Conservation (phyloP, 139 green algal genomes). For the Coelastrella sp. region DNA sequence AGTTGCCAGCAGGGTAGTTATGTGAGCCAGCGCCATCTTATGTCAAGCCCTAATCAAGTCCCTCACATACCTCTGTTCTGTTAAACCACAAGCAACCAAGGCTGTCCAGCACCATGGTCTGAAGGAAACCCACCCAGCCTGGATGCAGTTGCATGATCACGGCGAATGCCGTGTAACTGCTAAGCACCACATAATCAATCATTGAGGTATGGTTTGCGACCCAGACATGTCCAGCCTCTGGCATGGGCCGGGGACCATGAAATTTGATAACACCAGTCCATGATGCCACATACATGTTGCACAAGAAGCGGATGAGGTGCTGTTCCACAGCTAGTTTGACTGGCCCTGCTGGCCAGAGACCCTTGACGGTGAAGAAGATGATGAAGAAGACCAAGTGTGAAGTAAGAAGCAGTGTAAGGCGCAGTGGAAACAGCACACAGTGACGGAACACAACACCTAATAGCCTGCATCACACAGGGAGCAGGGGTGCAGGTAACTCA, state of each 20-base stretch:
- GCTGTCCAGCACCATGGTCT: conserved; percentile 86
- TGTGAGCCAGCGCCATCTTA: too few relatives aligned
- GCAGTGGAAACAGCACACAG: conserved; percentile 67
- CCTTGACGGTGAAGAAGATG: conserved; percentile 81
- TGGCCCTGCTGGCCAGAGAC: conserved; percentile 50
- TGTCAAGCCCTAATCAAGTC: too few relatives aligned
- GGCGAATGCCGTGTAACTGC: conserved; percentile 89
- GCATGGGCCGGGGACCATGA: conserved; percentile 90
- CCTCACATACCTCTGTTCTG: conserved; percentile 83
- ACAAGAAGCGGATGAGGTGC: conserved; percentile 52
- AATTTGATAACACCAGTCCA: conserved; percentile 89
- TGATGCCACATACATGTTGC: conserved; percentile 83
- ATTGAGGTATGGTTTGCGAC: conserved; percentile 99
- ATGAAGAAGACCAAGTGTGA: conserved; percentile 84
- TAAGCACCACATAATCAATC: conserved; percentile 98
- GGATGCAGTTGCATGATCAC: conserved; percentile 96
- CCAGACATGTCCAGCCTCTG: conserved; percentile 77
- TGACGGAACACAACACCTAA: conserved; percentile 64
- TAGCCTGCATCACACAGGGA: conserved; percentile 24
- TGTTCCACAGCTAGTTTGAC: conserved; percentile 55
- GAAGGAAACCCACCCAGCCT: conserved; percentile 89
- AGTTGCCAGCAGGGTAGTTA: too few relatives aligned
- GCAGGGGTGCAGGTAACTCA: background rate
- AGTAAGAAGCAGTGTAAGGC: conserved; percentile 78
- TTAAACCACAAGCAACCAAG: conserved; percentile 99